A percentile compares a stretch with the other conserved stretches of the same genome.
Evolutionary conservation across 225 moss, liverwort and hornwort genomes (phyloP).

Genomic region (Sphagnum contortum): DNA sequence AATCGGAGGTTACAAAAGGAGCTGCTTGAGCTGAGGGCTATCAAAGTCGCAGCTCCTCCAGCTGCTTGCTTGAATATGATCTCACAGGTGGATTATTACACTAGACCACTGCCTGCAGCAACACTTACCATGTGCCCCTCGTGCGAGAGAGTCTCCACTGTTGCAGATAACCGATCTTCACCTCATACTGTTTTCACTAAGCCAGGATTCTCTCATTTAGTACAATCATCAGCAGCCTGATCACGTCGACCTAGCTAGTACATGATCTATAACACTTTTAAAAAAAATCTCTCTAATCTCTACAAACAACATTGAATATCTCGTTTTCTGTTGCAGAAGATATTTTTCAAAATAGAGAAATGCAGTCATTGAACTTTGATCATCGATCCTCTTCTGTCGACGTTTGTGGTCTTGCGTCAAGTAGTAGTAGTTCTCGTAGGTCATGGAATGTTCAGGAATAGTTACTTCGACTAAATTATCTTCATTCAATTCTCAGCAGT

Average conservation of each 20-base stretch:
- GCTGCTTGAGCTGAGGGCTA: constrained; percentile 77
- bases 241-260: constrained; percentile 8
- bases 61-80: constrained; percentile 82
- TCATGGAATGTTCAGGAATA: too few relatives aligned
- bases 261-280: too few relatives aligned
- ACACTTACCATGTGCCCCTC: constrained; percentile 98
- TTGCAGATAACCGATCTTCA: constrained; percentile 63
- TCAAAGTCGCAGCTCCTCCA: constrained; percentile 70
- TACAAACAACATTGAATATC: too few relatives aligned
- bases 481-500: too few relatives aligned
- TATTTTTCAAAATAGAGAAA: too few relatives aligned
- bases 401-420: too few relatives aligned
- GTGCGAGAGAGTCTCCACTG: constrained; percentile 84
- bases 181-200: constrained; percentile 57
- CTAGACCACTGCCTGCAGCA: constrained; percentile 94
- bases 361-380: too few relatives aligned
- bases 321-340: too few relatives aligned
- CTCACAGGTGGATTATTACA: constrained; percentile 17
- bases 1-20: constrained; percentile 86
- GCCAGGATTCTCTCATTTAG: constrained; percentile 77
- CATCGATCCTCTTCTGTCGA: too few relatives aligned
- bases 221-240: constrained; percentile 89
- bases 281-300: too few relatives aligned
- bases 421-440: too few relatives aligned
- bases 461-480: too few relatives aligned